Conservation (phyloP, 352 stramenopile species). For the Elongisporangium prolatum region DNA sequence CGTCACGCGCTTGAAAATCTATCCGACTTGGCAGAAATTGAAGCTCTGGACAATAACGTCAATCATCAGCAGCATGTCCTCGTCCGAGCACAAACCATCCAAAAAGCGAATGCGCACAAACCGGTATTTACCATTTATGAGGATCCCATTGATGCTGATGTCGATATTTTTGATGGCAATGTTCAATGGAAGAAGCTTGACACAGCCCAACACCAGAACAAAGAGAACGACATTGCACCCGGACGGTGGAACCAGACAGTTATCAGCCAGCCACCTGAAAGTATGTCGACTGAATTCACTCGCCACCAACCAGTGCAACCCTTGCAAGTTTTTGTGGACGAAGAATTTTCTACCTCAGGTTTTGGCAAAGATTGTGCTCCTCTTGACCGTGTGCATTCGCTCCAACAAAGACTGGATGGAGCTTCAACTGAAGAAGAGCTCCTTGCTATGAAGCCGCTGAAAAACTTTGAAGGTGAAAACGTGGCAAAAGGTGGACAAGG, state of each 20-base stretch:
- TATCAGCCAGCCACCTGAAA: background rate
- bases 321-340: slow-evolving; percentile 78
- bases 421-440: slow-evolving; percentile 71
- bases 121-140: slow-evolving; percentile 84
- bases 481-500: slow-evolving; percentile 6
- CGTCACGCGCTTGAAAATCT: slow-evolving; percentile 61
- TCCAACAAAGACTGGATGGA: slow-evolving; percentile 70
- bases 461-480: slow-evolving; percentile 45
- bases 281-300: background rate
- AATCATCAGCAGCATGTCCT: slow-evolving; percentile 64
- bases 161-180: slow-evolving; percentile 56
- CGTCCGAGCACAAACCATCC: slow-evolving; percentile 44
- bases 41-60: slow-evolving; percentile 34
- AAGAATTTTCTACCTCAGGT: slow-evolving; percentile 40
- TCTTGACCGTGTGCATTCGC: slow-evolving; percentile 46
- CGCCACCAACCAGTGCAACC: slow-evolving; percentile 3
- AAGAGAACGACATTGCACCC: slow-evolving; percentile 62
- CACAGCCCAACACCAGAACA: slow-evolving; percentile 68
- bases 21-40: slow-evolving; percentile 27
- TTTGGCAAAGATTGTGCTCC: slow-evolving; percentile 24
- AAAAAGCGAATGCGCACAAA: slow-evolving; percentile 65
- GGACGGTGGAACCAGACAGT: slow-evolving; percentile 42
- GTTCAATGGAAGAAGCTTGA: slow-evolving; percentile 66
- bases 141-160: slow-evolving; percentile 43
- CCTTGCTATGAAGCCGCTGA: slow-evolving; percentile 66